A percentile compares a stretch with the other conserved stretches of the same genome.
These are phyloP conservation scores for Seiridium cupressi DNA, from an alignment of 2,329 filamentous ascomycete species.

Conservation along the genomic window DNA sequence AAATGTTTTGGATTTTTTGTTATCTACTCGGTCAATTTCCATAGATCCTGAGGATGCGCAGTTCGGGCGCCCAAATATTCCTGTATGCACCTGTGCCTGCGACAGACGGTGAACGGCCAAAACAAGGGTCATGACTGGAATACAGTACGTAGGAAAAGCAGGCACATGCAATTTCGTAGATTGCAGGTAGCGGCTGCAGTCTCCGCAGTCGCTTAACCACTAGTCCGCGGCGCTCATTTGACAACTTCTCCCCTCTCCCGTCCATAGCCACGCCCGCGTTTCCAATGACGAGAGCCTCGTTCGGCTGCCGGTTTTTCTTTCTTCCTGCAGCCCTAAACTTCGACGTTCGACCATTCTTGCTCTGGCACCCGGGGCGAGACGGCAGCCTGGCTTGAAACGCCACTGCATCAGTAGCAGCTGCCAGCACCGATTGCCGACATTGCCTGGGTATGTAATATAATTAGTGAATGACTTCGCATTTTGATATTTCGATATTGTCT, in stretches of 20 bases:
- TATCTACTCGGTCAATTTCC: not conserved
- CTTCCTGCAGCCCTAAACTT: not conserved
- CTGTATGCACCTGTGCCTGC: no score
- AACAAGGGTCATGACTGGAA: not conserved
- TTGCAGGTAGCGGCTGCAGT: not conserved
- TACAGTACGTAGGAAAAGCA: not conserved
- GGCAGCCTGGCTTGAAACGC: no score
- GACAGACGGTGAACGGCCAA: not conserved
- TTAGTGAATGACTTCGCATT: no score
- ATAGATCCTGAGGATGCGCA: not conserved
- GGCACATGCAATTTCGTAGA: not conserved
- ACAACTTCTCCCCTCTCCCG: not conserved
- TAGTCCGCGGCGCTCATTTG: not conserved
- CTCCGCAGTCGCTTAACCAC: not conserved
- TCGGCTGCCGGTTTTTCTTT: slow-evolving; percentile 7
- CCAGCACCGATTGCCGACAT: no score
- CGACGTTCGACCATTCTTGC: no score
- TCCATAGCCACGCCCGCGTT: no score
- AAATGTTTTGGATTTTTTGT: no score
- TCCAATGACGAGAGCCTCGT: not conserved
- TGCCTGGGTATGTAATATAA: no score
- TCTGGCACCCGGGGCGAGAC: no score
- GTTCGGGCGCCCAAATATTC: not conserved
- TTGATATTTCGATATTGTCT: no score
- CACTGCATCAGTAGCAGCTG: no score